Conservation (phyloP, 495 filamentous ascomycete species). For the Neurospora pannonica region DNA sequence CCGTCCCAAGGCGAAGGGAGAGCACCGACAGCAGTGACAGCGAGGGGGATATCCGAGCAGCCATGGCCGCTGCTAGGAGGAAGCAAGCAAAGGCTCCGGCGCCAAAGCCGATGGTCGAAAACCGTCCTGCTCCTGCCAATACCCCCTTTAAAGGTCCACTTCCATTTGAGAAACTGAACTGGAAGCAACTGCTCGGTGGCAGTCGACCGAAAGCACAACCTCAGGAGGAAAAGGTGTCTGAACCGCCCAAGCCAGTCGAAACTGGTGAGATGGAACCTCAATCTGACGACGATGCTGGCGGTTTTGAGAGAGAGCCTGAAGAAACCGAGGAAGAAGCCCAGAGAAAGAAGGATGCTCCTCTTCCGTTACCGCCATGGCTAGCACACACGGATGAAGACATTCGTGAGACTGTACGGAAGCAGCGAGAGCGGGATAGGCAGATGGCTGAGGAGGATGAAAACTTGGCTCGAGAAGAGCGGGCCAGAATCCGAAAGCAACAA, state of each 20-base stretch:
- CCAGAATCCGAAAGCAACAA: slow-evolving; percentile 14
- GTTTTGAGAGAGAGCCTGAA: slow-evolving; percentile 38
- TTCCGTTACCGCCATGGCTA: slow-evolving; percentile 84
- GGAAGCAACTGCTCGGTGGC: slow-evolving; percentile 45
- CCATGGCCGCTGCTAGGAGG: slow-evolving; percentile 41
- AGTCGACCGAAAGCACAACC: slow-evolving; percentile 33
- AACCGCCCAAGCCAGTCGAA: slow-evolving; percentile 5
- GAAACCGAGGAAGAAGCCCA: slow-evolving; percentile 1
- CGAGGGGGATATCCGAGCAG: slow-evolving; percentile 52
- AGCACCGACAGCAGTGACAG: slow-evolving; percentile 47
- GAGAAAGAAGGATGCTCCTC: slow-evolving; percentile 43
- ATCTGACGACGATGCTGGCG: slow-evolving; percentile 52
- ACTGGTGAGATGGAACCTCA: slow-evolving; percentile 19
- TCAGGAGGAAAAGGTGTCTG: slow-evolving; percentile 12
- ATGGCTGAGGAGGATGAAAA: slow-evolving; percentile 42
- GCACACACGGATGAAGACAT: slow-evolving; percentile 42
- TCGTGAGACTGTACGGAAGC: slow-evolving; percentile 38
- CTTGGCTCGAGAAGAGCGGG: slow-evolving; percentile 41
- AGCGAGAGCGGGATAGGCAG: slow-evolving; percentile 33
- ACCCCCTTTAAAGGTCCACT: slow-evolving; percentile 68
- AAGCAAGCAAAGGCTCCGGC: slow-evolving; percentile 24
- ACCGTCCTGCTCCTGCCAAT: slow-evolving; percentile 25
- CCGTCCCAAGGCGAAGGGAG: slow-evolving; percentile 36
- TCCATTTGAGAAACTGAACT: slow-evolving; percentile 79
- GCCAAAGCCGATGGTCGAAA: slow-evolving; percentile 13